Evolutionary conservation across 2,329 filamentous ascomycete genomes (phyloP), one percentile per base, ranked within the genome.

Genomic region (Exophiala alcalophila): DNA sequence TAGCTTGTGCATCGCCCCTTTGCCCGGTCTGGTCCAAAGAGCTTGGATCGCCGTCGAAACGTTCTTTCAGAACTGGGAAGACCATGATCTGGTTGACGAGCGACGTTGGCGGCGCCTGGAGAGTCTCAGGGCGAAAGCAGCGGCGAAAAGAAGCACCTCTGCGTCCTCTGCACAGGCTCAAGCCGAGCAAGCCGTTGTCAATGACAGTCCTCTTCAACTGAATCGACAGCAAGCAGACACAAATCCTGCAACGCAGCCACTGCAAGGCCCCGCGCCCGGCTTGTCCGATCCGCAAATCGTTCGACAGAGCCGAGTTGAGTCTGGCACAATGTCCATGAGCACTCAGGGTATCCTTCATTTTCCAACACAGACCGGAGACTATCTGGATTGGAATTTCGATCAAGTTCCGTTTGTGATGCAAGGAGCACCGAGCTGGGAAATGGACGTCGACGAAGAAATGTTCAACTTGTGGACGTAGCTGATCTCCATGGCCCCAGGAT

Each of bases 21-120:
- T 67, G 23, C 76, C 77, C 19, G 70, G 73, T 12, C 60, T 74
- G 1, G 76, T 79, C 0, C 74, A 81, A 38, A 68, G 77, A 16
- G 78, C 78, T 3, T 81, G 78, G 78, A 59, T 62, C 15, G 74
- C 76, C 1, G 67, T 81, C n/a, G 73, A 76, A 28, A 52, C 52
- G 1, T 55, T 69, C 2, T 70, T 69, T 40, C 44, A 57, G 2
- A 59, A 60, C 11, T 69, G 64, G 66, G 57, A 61, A 27, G 39
- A 44, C 1, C 57, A 59, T 11, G 37, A 53, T 14, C 53, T 54
- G 5, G 59, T 64, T 10, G 62, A 63, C 33, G 73, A 76, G 3
- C 75, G 76, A 63, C 62, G 83, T 0, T 84, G 81, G 80, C 73
- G 74, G 25, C 79, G 79, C 1, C 64, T 84, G 30, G 65, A 71